A percentile compares a stretch with the other conserved stretches of the same genome.
Conservation (phyloP, 2,329 filamentous ascomycete species). For the Alternaria hordeiaustralica region DNA sequence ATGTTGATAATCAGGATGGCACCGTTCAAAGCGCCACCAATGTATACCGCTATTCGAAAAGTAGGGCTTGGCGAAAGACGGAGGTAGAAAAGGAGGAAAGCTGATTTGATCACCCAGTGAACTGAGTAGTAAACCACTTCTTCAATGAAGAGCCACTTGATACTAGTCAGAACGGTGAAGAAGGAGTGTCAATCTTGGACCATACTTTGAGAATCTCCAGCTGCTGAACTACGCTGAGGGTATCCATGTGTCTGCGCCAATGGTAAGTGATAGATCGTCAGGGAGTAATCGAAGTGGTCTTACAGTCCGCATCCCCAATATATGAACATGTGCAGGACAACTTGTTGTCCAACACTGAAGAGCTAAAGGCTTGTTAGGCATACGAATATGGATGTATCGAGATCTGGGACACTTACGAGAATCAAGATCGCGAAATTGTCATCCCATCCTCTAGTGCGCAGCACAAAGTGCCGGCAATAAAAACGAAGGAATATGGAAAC, state of each 20-base stretch:
- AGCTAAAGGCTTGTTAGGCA: not conserved
- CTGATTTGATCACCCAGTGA: slow-evolving; percentile 43
- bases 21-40: slow-evolving; percentile 33
- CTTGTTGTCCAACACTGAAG: slow-evolving; percentile 24
- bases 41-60: slow-evolving; percentile 33
- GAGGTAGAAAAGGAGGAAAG: slow-evolving; percentile 47
- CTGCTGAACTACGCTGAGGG: slow-evolving; percentile 2
- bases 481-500: slow-evolving; percentile 20
- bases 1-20: slow-evolving; percentile 32
- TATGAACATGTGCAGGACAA: slow-evolving; percentile 28
- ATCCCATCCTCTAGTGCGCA: slow-evolving; percentile 26
- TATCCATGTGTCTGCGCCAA: not conserved
- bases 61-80: slow-evolving; percentile 29
- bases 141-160: slow-evolving; percentile 36
- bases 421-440: slow-evolving; percentile 22
- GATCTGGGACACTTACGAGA: not conserved
- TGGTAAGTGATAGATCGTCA: not conserved
- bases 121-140: slow-evolving; percentile 42
- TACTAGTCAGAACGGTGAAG: not conserved
- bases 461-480: slow-evolving; percentile 23
- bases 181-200: not conserved
- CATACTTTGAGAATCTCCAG: slow-evolving; percentile 3
- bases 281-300: not conserved
- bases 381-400: not conserved
- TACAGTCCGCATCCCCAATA: slow-evolving; percentile 28